Conservation (phyloP, 257 asterid genomes). For the Solanum pennellii region DNA sequence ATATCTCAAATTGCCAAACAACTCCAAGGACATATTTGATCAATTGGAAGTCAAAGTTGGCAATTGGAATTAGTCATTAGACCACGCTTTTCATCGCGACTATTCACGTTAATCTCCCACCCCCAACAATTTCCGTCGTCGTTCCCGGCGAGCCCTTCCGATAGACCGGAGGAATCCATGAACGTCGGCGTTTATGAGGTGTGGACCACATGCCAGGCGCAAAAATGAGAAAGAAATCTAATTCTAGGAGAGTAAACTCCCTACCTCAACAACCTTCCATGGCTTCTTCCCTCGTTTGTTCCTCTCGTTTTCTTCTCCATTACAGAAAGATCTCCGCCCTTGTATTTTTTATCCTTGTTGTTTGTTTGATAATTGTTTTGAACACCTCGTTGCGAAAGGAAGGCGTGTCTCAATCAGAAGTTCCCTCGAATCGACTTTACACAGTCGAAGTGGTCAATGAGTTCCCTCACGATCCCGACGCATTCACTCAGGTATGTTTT, state of each 20-base stretch:
- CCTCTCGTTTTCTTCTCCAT: conserved; percentile 14
- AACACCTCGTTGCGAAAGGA: conserved; percentile 25
- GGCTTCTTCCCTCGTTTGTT: conserved; percentile 6
- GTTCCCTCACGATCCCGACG: conserved; percentile 76
- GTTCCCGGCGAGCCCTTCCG: not conserved
- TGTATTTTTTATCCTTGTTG: conserved; percentile 16
- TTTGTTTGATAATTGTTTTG: conserved; percentile 10
- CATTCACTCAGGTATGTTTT: conserved; percentile 69
- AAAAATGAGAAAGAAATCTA: conserved; percentile 28
- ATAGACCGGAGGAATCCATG: not conserved
- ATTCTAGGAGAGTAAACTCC: conserved; percentile 11
- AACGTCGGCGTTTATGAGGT: not conserved
- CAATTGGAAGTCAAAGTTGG: not conserved
- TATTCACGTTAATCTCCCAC: not conserved
- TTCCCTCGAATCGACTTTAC: conserved; percentile 23
- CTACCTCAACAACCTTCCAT: conserved; percentile 13
- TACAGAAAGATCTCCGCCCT: conserved; percentile 18
- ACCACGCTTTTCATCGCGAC: not conserved
- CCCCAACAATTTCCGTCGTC: not conserved
- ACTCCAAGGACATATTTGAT: not conserved
- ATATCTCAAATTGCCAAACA: not conserved
- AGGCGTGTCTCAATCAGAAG: conserved; percentile 11
- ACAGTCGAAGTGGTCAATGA: conserved; percentile 53
- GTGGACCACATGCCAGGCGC: conserved; percentile 18
- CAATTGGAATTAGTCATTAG: not conserved